Conservation (phyloP, 164 flowering plant genomes). For the Vitis rupestris region DNA sequence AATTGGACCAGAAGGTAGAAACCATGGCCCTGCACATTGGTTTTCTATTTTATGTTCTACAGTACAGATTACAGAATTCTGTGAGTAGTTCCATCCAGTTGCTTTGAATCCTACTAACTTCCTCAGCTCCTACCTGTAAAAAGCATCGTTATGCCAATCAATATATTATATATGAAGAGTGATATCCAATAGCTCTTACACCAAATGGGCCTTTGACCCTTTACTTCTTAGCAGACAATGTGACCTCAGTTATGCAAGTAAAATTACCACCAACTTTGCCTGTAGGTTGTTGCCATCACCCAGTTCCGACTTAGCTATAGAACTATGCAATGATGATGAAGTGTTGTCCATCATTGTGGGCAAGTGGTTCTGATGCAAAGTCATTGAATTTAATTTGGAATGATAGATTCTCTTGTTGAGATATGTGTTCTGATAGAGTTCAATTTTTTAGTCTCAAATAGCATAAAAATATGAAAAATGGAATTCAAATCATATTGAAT, state of each 20-base stretch:
- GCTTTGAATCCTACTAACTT: conserved; percentile 76
- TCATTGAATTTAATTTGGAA: conserved; percentile 66
- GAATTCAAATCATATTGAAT: not conserved
- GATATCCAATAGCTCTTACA: not conserved
- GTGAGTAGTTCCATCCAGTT: conserved; percentile 89
- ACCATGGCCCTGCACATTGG: conserved; percentile 91
- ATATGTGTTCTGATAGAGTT: conserved; percentile 44
- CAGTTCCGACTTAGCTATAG: conserved; percentile 64
- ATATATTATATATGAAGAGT: not conserved
- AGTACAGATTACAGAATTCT: conserved; percentile 89
- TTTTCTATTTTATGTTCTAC: conserved; percentile 80
- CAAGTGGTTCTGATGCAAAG: conserved; percentile 30
- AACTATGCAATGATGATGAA: conserved; percentile 26
- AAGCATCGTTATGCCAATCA: not conserved
- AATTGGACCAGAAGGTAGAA: conserved; percentile 88
- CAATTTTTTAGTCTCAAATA: not conserved
- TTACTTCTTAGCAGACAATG: too few species aligned
- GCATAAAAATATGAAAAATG: not conserved
- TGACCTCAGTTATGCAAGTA: too few species aligned
- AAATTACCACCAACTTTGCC: conserved; percentile 87
- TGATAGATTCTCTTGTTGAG: conserved; percentile 59
- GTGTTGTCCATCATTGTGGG: conserved; percentile 22
- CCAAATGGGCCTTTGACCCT: too few species aligned
- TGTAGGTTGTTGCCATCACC: conserved; percentile 66
- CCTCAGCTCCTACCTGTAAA: conserved; percentile 91